Conservation (phyloP, 2,329 filamentous ascomycete genomes). For the Didymosphaeria variabile region DNA sequence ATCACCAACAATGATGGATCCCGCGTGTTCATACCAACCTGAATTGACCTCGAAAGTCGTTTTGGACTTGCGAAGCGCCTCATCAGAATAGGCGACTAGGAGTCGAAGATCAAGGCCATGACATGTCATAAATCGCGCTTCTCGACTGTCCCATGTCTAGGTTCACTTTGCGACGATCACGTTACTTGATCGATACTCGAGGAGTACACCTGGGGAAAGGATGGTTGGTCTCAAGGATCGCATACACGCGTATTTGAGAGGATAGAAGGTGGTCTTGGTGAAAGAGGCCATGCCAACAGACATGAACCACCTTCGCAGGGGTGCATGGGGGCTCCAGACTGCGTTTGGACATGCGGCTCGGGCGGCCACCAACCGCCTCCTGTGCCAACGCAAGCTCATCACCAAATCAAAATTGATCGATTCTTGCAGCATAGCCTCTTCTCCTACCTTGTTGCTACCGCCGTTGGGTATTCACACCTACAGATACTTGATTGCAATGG, state of each 20-base stretch:
- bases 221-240: not conserved
- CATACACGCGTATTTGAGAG: not conserved
- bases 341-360: not conserved
- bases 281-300: not conserved
- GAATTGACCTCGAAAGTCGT: not conserved
- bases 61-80: not conserved
- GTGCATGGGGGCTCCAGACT: not conserved
- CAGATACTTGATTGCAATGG: not conserved
- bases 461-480: not conserved
- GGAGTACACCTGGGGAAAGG: no score
- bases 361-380: not conserved
- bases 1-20: not conserved
- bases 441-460: not conserved
- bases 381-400: not conserved
- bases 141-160: not conserved
- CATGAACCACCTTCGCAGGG: not conserved
- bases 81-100: not conserved
- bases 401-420: not conserved
- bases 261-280: not conserved
- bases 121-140: not conserved
- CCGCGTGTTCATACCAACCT: not conserved
- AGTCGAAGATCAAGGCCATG: not conserved
- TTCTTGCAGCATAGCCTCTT: not conserved
- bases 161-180: no score
- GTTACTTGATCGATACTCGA: no score